Evolutionary conservation across 2,329 filamentous ascomycete species (phyloP), one percentile per base, ranked within the genome.

Genomic region (Chalara sp.): DNA sequence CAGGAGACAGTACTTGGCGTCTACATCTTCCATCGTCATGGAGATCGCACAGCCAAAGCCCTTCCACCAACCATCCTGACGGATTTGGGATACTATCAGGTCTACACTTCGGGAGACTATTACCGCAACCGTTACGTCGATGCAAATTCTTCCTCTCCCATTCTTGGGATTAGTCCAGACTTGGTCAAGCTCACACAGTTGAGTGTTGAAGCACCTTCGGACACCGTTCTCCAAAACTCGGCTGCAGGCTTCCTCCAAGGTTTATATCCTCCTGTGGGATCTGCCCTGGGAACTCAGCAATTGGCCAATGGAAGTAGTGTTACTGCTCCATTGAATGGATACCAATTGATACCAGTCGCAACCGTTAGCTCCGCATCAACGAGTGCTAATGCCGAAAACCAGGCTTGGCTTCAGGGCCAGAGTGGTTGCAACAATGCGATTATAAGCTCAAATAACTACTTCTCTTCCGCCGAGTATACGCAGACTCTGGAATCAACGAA

Each of bases 21-120:
- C 44, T 93, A 91, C 68, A 83, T 96, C 69, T 95, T 95, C 74
- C 83, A 89, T 60, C 86, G 91, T 44, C 91, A 96, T 71, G 91
- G 91, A 52, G 91, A 96, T 68, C 83, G 91, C 50, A 92, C 89
- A 1, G 72, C 88, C 56, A 96, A 95, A 72, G 75, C 80, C 13
- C 81, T 81, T 56, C 74, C 82, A 44, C 86, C 86, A 10, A 81
- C 87, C 31, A 77, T 78, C 58, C 71, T 96, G 65, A 96, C 91
- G 10, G 77, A 85, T 53, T 77, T 96, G 47, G 91, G 91, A 32
- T 89, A 91, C 64, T 71, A 78, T 45, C 76, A 96, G 71, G 82
- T 90, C 58, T 85, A 81, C 68, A 73, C 76, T 44, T 84, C 86
- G 0, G 91, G 89, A 54, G 67, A 73, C 51, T 92, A 84, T 76